Evolutionary conservation across 2,329 filamentous ascomycete species (phyloP), one percentile per base, ranked within the genome.

Genomic region (Lasiodiplodia theobromae): DNA sequence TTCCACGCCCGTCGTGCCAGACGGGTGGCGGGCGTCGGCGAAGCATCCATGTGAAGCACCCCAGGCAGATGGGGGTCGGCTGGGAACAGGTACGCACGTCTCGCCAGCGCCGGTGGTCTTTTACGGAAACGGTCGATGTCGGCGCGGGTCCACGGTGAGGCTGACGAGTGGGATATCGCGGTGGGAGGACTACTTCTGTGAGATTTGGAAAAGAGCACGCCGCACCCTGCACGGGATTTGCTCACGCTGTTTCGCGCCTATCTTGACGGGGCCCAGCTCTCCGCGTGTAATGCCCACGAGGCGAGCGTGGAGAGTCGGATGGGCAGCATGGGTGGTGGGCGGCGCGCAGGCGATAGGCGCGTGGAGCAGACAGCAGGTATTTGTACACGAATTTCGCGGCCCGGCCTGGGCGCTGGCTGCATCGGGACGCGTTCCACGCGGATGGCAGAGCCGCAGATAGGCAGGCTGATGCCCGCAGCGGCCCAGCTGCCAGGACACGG

Each of bases 221-320:
- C 7, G 38, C 58, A 60, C 37, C 28, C 21, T 6, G 21, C 57
- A 60, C 57, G 37, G 47, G 44, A 31, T 23, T 64, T 38, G 6
- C 60, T 64, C 60, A 64, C 47, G 44, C 51, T 38, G n/a, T 14
- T 47, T 63, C 31, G 47, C 44, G 60, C 60, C 44, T 64, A 64
- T 64, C 60, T 52, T 3, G 57, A 28, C 23, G 57, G 38, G 21
- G 18, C 28, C 47, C 23, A 47, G 60, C 47, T 25, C 28, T 18
- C 25, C 44, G 60, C 44, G 28, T 21, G 47, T 47, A 16, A 34
- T 52, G 51, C 47, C 60, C 60, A 64, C 60, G 60, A 64, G 60
- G 47, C 47, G 60, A 31, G 47, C 60, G 60, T 52, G 60, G 60
- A 52, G 58, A 62, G 18, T 49, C 40, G 58, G 58, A 63, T 64